Base-by-base conservation (phyloP, 1,284 basidiomycete species). In the Taiwanofungus camphoratus region DNA sequence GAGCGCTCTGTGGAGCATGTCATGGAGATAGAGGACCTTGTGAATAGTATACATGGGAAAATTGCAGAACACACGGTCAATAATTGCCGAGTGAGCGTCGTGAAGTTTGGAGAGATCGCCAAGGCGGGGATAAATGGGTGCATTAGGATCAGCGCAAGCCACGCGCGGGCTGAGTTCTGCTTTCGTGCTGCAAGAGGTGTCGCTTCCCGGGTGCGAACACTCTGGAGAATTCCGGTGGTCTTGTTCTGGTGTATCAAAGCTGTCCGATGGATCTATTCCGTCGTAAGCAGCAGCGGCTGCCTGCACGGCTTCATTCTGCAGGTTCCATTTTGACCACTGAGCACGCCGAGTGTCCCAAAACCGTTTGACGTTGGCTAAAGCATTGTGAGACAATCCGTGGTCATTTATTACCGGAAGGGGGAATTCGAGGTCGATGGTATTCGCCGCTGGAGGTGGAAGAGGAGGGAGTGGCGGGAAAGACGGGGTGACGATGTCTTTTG, bases 41-140 rank as follows among this genome's bases (percentile, higher is more conserved):
- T 68, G 63, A 54, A 85, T 75, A n/a, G 77, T 81, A 72, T 81
- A 82, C 24, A 76, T 55, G 0, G 77, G 75, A 52, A 78, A 65
- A 30, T 60, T 65, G 46, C 70, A 69, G 54, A 83, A 82, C 48
- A 64, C 74, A 9, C 74, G 71, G 58, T 86, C 83, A 36, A 77
- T 64, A 39, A 72, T 63, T 48, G 66, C 69, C 42, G 69, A 69
- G 51, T 73, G 74, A 0, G 74, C 71, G 55, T 84, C 77, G 24
- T 72, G 72, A 26, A 86, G 58, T 1, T 73, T 68, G 0, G 65
- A 55, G 20, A 85, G 60, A 51, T 84, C 80, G 8, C 82, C 83
- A n/a, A 74, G 67, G 2, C 82, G 71, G 8, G 82, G 83, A 52
- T 77, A 78, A 29, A 82, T 71, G 7, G 63, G 55, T n/a, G 65